These are phyloP conservation scores for Aureobasidium namibiae DNA, from an alignment of 2,329 filamentous ascomycete species.

Conservation along the genomic window DNA sequence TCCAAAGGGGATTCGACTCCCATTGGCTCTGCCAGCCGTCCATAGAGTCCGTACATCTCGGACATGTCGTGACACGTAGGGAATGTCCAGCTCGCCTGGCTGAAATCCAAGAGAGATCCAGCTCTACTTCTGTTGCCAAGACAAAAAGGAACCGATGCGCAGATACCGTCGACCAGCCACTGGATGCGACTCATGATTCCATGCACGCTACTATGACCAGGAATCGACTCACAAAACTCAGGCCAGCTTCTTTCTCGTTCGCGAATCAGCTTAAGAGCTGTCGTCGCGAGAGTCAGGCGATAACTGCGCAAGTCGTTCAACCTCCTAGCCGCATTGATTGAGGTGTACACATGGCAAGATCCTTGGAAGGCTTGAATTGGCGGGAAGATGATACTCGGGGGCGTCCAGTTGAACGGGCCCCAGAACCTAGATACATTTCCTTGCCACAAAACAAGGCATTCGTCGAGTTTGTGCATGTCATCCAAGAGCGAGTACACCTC, in stretches of 20 bases:
- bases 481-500: neutral
- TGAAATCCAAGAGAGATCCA: neutral
- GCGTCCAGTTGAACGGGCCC: neutral
- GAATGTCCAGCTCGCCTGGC: neutral
- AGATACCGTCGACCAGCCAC: neutral
- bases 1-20: neutral
- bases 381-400: neutral
- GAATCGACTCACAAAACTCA: neutral
- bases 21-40: neutral
- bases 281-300: neutral
- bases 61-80: conserved; percentile 1
- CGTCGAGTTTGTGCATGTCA: neutral
- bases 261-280: neutral
- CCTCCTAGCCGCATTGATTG: neutral
- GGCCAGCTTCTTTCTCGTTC: neutral
- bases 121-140: neutral
- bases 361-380: neutral
- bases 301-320: neutral
- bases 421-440: neutral
- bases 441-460: neutral
- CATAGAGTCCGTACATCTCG: neutral
- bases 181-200: neutral
- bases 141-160: neutral
- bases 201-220: neutral
- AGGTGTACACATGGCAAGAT: neutral